Base-by-base conservation (phyloP, 495 filamentous ascomycete genomes). In the Penicillium roqueforti region DNA sequence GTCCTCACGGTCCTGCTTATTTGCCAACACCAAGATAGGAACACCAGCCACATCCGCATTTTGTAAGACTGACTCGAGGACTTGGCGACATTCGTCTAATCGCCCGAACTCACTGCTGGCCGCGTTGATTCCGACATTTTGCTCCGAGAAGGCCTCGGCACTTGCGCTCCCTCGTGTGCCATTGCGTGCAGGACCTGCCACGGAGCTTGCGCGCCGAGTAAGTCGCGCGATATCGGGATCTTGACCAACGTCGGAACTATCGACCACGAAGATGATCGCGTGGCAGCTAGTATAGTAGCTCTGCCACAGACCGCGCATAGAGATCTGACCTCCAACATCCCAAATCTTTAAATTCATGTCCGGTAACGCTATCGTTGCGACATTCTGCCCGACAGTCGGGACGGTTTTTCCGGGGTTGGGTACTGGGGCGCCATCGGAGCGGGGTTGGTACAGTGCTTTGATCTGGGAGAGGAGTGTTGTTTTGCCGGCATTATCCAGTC, bases 311-410 rank as follows among this genome's bases (percentile, higher is more conserved):
- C 86, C 85, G 43, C 93, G 87, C 65, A 98, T 82, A 8, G 79
- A 82, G 58, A 92, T 84, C 70, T 98, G 93, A 3, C 93, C 93
- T 51, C 93, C 93, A 3, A 98, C 88, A 70, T 98, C 93, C 93
- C 93, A 98, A 66, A 98, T 87, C 78, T 96, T 96, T 62, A 98
- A 80, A 76, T 97, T 96, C 83, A 96, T 88, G 62, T 95, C 88
- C 1, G 87, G 85, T 10, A 97, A 77, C 1, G 83, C 80, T 68
- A 98, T 88, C 39, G 90, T 91, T 32, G 89, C 84, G 58, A 97
- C 92, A 72, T 97, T 98, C 66, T 98, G 93, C 52, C 93, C 93
- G 65, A 98, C 93, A 14, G 93, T 98, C 14, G 93, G 93, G 29
- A 97, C 95, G 40, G 93, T 98, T 56, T 83, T 84, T 48, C 78